Evolutionary conservation across 441 rosid species (phyloP), one percentile per base, ranked within the genome.

Genomic region (Corymbia citriodora): DNA sequence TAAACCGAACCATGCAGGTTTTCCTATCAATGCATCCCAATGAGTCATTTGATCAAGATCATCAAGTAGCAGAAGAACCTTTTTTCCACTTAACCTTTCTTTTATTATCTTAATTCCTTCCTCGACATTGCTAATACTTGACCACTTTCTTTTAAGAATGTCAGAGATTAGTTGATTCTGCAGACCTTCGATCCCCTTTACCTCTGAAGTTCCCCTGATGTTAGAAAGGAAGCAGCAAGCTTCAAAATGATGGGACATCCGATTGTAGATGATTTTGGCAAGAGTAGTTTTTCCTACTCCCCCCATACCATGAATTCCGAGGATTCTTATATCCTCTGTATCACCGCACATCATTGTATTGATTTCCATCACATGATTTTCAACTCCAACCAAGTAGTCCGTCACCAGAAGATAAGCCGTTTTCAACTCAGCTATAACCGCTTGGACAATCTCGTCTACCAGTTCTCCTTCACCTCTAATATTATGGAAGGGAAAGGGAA

Each of bases 271-370:
- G 29, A 8, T 16, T 29, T 89, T 74, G 40, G 85, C 87, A 40
- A 89, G 87, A 53, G 90, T 89, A 12, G 90, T 74, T 33, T 89
- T 72, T 89, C 90, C 90, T 4, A 89, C 74, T 21, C 89, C 89
- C 68, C 85, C 89, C 27, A 25, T 72, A 15, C 90, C 90, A 27
- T 74, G 54, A 17, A 89, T 70, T 33, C 90, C 70, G 11, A 89
- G 50, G 1, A 89, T 89, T 4, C 27, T 16, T 15, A 74, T n/a
- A 63, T 59, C 90, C 33, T 74, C 14, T 0, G 10, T 8, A 7
- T 55, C 29, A 7, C 13, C 68, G 8, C 45, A 13, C 49, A 89
- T 27, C 36, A 50, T 29, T 10, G 16, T 45, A 59, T 23, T 9
- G 31, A 74, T 31, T 68, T 52, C 90, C 19, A 53, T 33, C 11